Evolutionary conservation across 1,139 yeast species (phyloP), one percentile per base, ranked within the genome.

Genomic region (Geotrichum reessii): DNA sequence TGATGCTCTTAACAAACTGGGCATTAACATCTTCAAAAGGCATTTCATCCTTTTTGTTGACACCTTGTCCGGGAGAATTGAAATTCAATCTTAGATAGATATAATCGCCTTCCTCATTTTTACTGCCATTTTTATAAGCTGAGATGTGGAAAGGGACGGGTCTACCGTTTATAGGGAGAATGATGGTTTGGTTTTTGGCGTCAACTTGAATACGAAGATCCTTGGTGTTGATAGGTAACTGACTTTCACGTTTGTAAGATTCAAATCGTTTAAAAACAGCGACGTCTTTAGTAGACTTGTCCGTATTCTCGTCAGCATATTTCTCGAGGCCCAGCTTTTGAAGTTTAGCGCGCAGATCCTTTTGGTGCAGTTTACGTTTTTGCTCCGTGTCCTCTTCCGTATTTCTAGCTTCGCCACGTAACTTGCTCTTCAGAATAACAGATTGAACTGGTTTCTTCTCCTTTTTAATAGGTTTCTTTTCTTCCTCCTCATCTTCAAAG

Each of bases 141-240:
- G 91, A 90, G 67, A 93, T 91, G 72, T 93, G 99, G 79, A 93
- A 92, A 31, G 99, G 99, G 54, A 95, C 99, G 1, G 99, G 97
- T 69, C 99, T 82, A 62, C 99, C 99, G 67, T 87, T 84, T 62
- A 93, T 87, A 55, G 99, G 99, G 61, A 93, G 77, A 62, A 93
- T 82, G 58, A 93, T 87, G 0, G 98, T 89, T 73, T 91, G 97
- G 62, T 87, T 82, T 69, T 89, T 90, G 71, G 83, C 79, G 71
- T 93, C 99, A 59, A 93, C 92, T 68, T 87, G 93, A 62, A 93
- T 84, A 70, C 86, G 85, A 71, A 93, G 79, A 70, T 92, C 97
- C 66, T 86, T 82, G 19, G 91, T 95, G 66, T 83, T 82, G 49
- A 78, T 76, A 44, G 99, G 99, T 63, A 93, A 84, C 76, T 93